A percentile compares a stretch with the other conserved stretches of the same genome.
These are phyloP conservation scores for Yamadazyma phyllophila DNA, from an alignment of 805 yeast genomes.

Conservation along the genomic window DNA sequence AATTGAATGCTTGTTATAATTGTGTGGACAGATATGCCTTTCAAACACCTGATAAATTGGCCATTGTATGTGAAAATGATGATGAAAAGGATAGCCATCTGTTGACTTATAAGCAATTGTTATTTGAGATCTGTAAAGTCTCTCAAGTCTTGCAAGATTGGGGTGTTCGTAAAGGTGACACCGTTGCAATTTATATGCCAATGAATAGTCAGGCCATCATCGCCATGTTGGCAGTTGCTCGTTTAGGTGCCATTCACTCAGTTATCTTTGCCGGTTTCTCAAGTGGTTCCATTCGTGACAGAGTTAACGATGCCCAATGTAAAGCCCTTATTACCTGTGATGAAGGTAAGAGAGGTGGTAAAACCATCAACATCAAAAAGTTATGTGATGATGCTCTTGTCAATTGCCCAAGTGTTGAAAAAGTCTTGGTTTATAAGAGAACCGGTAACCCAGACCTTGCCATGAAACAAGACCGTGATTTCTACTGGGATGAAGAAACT, in stretches of 20 bases:
- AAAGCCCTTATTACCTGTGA: conserved; percentile 75
- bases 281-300: conserved; percentile 66
- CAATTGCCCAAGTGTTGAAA: conserved; percentile 61
- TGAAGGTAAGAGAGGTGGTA: conserved; percentile 83
- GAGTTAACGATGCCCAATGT: conserved; percentile 70
- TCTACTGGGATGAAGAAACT: conserved; percentile 82
- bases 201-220: conserved; percentile 81
- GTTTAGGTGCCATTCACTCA: conserved; percentile 83
- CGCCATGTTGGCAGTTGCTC: conserved; percentile 71
- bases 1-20: conserved; percentile 76
- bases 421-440: conserved; percentile 71
- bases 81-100: conserved; percentile 62
- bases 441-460: conserved; percentile 60
- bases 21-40: conserved; percentile 83
- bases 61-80: conserved; percentile 80
- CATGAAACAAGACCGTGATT: conserved; percentile 58
- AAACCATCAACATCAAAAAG: conserved; percentile 74
- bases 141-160: conserved; percentile 64
- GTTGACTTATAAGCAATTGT: conserved; percentile 68
- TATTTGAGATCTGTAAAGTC: conserved; percentile 66
- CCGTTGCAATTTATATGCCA: conserved; percentile 83
- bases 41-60: conserved; percentile 65
- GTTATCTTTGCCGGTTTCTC: conserved; percentile 86
- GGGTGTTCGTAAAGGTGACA: conserved; percentile 79
- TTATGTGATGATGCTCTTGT: conserved; percentile 78